These are phyloP conservation scores for Eucalyptus decipiens DNA, from an alignment of 345 rosid species.

Conservation along the genomic window DNA sequence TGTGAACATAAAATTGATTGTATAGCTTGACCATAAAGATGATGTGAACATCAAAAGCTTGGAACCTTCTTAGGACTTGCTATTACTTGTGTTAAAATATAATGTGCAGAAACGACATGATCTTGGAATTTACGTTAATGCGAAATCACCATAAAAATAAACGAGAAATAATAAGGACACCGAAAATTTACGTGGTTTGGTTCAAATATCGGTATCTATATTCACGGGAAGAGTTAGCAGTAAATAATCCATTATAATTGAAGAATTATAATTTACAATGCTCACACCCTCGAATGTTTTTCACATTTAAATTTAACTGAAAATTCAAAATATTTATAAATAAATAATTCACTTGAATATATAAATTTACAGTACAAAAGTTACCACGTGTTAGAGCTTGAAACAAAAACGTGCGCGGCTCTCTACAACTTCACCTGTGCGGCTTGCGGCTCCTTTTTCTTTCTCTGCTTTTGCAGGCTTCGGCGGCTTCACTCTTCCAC, in stretches of 20 bases:
- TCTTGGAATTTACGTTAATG: fast-evolving
- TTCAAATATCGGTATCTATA: fast-evolving
- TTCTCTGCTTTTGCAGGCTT: too few species aligned
- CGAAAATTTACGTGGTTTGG: fast-evolving
- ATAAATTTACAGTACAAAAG: fast-evolving
- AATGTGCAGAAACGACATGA: fast-evolving
- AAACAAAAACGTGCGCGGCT: too few species aligned
- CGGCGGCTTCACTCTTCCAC: too few species aligned
- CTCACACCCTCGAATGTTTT: fast-evolving
- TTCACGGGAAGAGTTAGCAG: fast-evolving
- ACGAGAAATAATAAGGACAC: fast-evolving
- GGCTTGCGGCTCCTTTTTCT: too few species aligned
- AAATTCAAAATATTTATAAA: fast-evolving
- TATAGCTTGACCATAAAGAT: not conserved
- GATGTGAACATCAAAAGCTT: not conserved
- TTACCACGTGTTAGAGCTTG: fast-evolving
- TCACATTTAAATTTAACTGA: fast-evolving
- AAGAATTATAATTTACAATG: too few species aligned
- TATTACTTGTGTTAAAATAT: not conserved
- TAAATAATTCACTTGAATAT: too few species aligned
- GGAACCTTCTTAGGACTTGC: not conserved
- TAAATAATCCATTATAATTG: too few species aligned
- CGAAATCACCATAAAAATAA: fast-evolving
- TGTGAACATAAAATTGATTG: not conserved
- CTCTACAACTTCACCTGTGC: too few species aligned